phyloP scores from a whole-genome alignment of 495 filamentous ascomycete genomes.

The Mytilinidion resinicola region DNA sequence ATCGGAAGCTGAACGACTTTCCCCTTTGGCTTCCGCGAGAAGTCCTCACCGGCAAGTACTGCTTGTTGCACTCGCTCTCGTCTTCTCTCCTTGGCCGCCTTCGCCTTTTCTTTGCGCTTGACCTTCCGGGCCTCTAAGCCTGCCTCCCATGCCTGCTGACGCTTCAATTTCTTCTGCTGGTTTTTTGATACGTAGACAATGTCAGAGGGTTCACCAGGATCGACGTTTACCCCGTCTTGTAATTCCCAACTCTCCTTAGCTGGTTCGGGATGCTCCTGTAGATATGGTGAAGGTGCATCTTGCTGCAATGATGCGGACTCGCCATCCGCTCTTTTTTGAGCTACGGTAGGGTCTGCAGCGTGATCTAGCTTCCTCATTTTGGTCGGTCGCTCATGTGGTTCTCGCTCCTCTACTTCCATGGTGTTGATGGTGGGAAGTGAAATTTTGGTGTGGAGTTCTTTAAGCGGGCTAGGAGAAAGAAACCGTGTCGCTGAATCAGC shows the following conservation, averaged over 20 bases:
- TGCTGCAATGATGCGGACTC: too few relatives aligned
- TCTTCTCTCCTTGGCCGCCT: conserved; percentile 57
- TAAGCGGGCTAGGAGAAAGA: too few relatives aligned
- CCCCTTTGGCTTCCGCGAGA: too few relatives aligned
- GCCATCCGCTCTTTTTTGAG: not conserved
- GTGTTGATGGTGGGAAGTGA: not conserved
- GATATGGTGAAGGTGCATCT: not conserved
- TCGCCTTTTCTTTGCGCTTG: conserved; percentile 64
- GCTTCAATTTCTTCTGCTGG: conserved; percentile 65
- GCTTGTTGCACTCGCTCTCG: conserved; percentile 25
- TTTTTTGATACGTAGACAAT: conserved; percentile 62
- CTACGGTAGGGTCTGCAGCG: not conserved
- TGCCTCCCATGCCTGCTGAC: conserved; percentile 60
- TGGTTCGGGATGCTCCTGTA: conserved; percentile 11
- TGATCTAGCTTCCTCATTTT: conserved; percentile 47
- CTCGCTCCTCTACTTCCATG: conserved; percentile 50
- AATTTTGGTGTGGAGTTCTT: too few relatives aligned
- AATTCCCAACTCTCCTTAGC: conserved; percentile 14
- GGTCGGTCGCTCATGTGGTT: conserved; percentile 46
- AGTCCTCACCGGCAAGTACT: too few relatives aligned
- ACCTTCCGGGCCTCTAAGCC: conserved; percentile 61
- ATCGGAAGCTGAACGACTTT: conserved; percentile 56
- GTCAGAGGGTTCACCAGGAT: not conserved
- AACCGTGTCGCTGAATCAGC: too few relatives aligned
- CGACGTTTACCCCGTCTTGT: not conserved